Base-by-base conservation (phyloP, 805 yeast species). In the Teunomyces barrocoloradensis region DNA sequence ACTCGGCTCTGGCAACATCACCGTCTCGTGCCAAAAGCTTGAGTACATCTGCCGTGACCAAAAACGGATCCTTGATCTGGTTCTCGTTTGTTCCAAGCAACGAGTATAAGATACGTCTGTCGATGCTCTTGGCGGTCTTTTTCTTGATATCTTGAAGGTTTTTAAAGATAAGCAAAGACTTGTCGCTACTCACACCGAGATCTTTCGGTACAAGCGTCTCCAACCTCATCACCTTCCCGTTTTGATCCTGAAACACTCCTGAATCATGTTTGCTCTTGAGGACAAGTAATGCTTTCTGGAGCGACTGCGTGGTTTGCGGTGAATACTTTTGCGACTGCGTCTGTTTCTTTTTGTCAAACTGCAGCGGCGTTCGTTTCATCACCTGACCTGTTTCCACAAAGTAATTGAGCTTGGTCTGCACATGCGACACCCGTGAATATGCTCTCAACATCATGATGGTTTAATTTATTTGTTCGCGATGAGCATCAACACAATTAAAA, bases 51-150 rank as follows among this genome's bases (percentile, higher is more conserved):
- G 71, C 60, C 15, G 79, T 79, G 11, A 86, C 81, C 23, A 77
- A 55, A 43, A 69, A 68, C 0, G 89, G 78, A 59, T 87, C 89
- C 43, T 74, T 64, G 29, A 87, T 51, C 57, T 81, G 86, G 25
- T 70, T 71, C 4, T 78, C 81, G 27, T 78, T 78, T 0, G 81
- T 75, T 2, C 91, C 92, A 30, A 48, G 34, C 9, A 48, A 21
- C 2, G 76, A 71, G 57, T 78, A 78, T 35, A 80, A 53, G 47
- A 85, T 61, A 43, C 80, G 63, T 44, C 68, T 65, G 53, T 82
- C 79, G 6, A 64, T 46, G n/a, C 64, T 60, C 33, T 52, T 56
- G 13, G 58, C 58, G n/a, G 57, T 51, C 13, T 57, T 46, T 18
- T 51, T 54, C 44, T 59, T 62, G 12, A 68, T 50, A n/a, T 57